Percentiles rank a stretch among this genome's conserved stretches.
Conservation (phyloP, 441 rosid species). For the Euphorbia corollata region DNA sequence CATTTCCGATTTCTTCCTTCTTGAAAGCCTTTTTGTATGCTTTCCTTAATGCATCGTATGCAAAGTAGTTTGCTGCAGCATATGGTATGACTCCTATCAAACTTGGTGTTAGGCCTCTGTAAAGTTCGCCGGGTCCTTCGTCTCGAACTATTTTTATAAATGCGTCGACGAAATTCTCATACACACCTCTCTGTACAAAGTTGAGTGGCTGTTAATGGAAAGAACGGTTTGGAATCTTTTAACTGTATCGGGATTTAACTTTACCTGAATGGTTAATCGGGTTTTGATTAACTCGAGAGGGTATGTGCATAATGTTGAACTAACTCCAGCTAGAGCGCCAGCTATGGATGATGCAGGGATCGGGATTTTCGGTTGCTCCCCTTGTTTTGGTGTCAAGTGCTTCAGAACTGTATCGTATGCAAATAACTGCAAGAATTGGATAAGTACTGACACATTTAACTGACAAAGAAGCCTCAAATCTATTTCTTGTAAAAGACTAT, state of each 20-base stretch:
- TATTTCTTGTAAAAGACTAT: too few species aligned
- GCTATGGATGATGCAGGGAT: conserved; percentile 81
- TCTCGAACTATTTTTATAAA: conserved; percentile 59
- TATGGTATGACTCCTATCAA: conserved; percentile 87
- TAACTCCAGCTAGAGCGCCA: conserved; percentile 89
- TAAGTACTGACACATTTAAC: background rate
- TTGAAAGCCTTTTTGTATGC: conserved; percentile 52
- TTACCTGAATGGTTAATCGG: conserved; percentile 80
- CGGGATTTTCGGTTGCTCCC: conserved; percentile 53
- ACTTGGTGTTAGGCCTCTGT: conserved; percentile 86
- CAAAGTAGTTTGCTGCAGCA: conserved; percentile 83
- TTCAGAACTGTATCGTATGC: conserved; percentile 81
- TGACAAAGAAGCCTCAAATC: background rate
- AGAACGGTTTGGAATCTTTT: background rate
- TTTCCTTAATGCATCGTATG: conserved; percentile 68
- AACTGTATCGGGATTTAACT: background rate
- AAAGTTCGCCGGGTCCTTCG: conserved; percentile 81
- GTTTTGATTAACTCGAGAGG: conserved; percentile 91
- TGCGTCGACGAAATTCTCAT: conserved; percentile 63
- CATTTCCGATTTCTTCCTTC: conserved; percentile 67
- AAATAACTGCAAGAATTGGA: conserved; percentile 85
- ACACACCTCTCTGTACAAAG: conserved; percentile 58
- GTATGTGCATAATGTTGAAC: conserved; percentile 83
- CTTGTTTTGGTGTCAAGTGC: conserved; percentile 53
- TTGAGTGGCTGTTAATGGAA: background rate